Evolutionary conservation across 2,329 filamentous ascomycete genomes (phyloP), one percentile per base, ranked within the genome.

Genomic region (Diaporthe longicolla): DNA sequence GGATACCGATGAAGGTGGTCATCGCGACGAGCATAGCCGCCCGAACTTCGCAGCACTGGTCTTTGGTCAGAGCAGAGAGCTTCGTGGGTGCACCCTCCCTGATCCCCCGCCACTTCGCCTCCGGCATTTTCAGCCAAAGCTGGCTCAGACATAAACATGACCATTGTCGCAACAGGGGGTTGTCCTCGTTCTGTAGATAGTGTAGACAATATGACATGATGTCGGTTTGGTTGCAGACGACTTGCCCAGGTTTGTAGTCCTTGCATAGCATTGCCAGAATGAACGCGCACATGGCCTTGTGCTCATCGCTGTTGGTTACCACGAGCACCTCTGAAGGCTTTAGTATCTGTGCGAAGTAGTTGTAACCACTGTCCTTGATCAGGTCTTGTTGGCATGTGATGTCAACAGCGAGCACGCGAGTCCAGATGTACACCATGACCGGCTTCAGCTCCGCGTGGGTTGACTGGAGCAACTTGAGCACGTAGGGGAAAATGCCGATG

Each of bases 391-490:
- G 97, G 80, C 97, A 98, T 1, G 94, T 94, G 74, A 97, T 92
- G 80, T 99, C 97, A 8, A 99, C 97, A 10, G 97, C 97, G 77
- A 99, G 90, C 57, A 99, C 95, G 65, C 97, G 91, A 8, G 97
- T 95, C 97, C 97, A 99, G 76, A 99, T 99, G 83, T 98, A 99
- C 7, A 99, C 95, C 97, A 99, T 98, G 75, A 98, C 95, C 0
- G 97, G 96, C 81, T 98, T 98, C 76, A 99, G 85, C 82, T 99
- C 97, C 61, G 95, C 90, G 0, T 97, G 97, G 61, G 97, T 96
- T 6, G 97, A 98, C 82, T 99, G 97, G 24, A 99, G 87, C 35
- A 99, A 87, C 84, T 99, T 99, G 45, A 99, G 86, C n/a, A 99
- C 97, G 81, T 99, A 99, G 0, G 97, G 97, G 83, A 99, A 99